Evolutionary conservation across 2,329 filamentous ascomycete genomes (phyloP).

Genomic region (Neospermospora avenae): DNA sequence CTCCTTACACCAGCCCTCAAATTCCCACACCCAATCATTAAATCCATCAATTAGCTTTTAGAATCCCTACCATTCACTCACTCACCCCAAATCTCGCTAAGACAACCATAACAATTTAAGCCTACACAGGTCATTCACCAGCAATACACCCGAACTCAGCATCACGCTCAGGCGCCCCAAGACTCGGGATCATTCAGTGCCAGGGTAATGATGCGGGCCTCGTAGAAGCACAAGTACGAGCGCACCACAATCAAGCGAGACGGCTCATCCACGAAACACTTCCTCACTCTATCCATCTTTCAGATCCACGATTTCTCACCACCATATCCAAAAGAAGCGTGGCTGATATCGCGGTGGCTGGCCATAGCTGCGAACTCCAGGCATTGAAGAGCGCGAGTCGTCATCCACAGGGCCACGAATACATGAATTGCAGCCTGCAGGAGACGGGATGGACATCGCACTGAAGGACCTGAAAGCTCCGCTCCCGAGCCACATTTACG

Average conservation of each 20-base stretch:
- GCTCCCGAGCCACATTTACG: not conserved
- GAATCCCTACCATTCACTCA: not conserved
- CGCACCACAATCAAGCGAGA: constrained; percentile 19
- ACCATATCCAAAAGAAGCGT: constrained; percentile 19
- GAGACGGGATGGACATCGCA: constrained; percentile 16
- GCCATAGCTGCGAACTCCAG: not conserved
- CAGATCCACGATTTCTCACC: constrained; percentile 15
- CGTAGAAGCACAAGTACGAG: constrained; percentile 17
- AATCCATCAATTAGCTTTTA: not conserved
- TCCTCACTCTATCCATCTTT: constrained; percentile 1
- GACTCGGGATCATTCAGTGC: not conserved
- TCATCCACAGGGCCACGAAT: constrained; percentile 14
- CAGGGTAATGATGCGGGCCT: not conserved
- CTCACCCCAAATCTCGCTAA: not conserved
- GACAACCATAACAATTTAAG: not conserved
- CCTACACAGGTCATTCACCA: not conserved
- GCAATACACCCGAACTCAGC: not conserved
- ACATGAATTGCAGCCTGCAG: constrained; percentile 19
- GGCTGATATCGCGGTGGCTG: constrained; percentile 16
- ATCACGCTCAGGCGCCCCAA: not conserved
- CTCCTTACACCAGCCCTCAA: not conserved
- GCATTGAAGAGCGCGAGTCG: constrained; percentile 8
- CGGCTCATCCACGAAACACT: constrained; percentile 17
- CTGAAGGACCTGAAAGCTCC: not conserved
- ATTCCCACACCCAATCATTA: not conserved